Evolutionary conservation across 1,139 yeast species (phyloP).

Genomic region (Saccharomyces pastorianus): DNA sequence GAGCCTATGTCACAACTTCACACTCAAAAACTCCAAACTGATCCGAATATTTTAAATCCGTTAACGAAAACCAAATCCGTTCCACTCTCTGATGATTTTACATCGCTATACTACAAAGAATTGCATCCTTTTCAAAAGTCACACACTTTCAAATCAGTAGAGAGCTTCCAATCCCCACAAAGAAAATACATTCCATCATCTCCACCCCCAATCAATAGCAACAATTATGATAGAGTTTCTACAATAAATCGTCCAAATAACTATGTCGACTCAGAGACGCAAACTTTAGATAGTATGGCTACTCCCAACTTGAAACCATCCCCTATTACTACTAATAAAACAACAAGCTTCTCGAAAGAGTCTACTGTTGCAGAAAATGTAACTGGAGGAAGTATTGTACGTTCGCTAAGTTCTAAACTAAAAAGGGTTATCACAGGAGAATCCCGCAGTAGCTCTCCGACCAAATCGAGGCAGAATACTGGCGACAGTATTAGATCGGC

Average conservation of each 20-base stretch:
- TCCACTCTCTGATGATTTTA: not conserved
- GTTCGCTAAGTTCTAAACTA: constrained; percentile 13
- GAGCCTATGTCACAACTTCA: not conserved
- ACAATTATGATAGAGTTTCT: not conserved
- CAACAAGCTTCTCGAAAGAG: not conserved
- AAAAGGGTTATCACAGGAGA: constrained; percentile 18
- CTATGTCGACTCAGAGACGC: constrained; percentile 25
- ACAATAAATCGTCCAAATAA: constrained; percentile 1
- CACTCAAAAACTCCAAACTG: not conserved
- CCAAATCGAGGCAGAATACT: constrained; percentile 20
- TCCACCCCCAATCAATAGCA: not conserved
- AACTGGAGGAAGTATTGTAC: constrained; percentile 18
- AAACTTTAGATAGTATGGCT: constrained; percentile 14
- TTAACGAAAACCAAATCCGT: not conserved
- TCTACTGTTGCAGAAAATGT: constrained; percentile 4
- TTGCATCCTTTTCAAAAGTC: not conserved
- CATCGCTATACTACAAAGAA: not conserved
- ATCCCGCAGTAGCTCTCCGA: constrained; percentile 13
- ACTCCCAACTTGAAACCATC: not conserved
- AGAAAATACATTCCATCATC: not conserved
- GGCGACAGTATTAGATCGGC: constrained; percentile 24
- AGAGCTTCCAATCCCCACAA: not conserved
- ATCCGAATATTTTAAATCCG: not conserved
- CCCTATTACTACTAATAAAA: not conserved
- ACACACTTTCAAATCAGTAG: not conserved